Percentiles rank a stretch among this genome's conserved stretches.
These are phyloP conservation scores for Thielaviopsis ethacetica DNA, from an alignment of 2,329 filamentous ascomycete species.

Conservation along the genomic window DNA sequence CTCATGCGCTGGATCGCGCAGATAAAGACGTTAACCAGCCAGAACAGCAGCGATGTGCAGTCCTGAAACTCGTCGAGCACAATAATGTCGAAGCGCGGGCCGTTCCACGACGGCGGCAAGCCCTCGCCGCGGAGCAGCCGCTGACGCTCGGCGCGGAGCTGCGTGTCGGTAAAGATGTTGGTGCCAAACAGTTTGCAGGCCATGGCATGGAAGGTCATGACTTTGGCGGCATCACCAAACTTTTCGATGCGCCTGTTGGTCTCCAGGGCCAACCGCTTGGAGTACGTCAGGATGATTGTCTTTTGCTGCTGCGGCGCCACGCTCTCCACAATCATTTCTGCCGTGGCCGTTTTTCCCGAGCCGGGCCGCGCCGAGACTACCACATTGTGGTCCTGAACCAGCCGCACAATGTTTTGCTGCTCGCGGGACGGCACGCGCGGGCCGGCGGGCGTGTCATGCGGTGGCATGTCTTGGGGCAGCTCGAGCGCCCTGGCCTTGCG, in stretches of 20 bases:
- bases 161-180: conserved; percentile 13
- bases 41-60: conserved; percentile 17
- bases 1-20: conserved; percentile 13
- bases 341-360: conserved; percentile 19
- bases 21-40: conserved; percentile 16
- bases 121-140: conserved; percentile 1
- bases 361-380: conserved; percentile 20
- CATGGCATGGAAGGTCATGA: conserved; percentile 18
- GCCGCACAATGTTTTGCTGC: conserved; percentile 15
- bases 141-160: conserved; percentile 11
- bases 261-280: conserved; percentile 16
- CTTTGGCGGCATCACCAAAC: conserved; percentile 12
- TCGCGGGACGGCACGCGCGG: conserved; percentile 14
- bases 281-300: conserved; percentile 17
- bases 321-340: conserved; percentile 16
- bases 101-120: conserved; percentile 14
- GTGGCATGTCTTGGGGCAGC: background rate
- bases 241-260: conserved; percentile 15
- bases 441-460: background rate
- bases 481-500: background rate
- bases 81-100: conserved; percentile 18
- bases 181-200: conserved; percentile 14
- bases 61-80: conserved; percentile 20
- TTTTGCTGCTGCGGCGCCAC: conserved; percentile 13
- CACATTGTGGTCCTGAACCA: conserved; percentile 16